Conservation (phyloP, 352 stramenopile species). For the Elongisporangium undulatum region DNA sequence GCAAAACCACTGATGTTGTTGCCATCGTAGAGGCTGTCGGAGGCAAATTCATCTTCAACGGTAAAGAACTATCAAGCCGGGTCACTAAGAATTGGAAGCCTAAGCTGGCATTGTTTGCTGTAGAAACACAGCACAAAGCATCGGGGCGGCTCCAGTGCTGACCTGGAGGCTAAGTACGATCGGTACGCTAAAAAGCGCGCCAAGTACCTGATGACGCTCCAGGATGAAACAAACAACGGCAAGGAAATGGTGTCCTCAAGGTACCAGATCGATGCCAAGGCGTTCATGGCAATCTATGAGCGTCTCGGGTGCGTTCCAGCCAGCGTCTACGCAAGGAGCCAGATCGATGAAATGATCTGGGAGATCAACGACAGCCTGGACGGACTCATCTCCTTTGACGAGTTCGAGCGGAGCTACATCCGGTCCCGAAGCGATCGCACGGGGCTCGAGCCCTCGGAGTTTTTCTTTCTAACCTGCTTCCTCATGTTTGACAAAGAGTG, state of each 20-base stretch:
- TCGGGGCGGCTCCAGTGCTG: conserved; percentile 1
- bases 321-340: conserved; percentile 27
- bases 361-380: conserved; percentile 79
- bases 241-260: conserved; percentile 45
- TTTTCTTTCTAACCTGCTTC: conserved; percentile 84
- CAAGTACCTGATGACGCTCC: conserved; percentile 42
- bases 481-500: conserved; percentile 81
- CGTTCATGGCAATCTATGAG: conserved; percentile 52
- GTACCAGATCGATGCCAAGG: conserved; percentile 45
- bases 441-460: conserved; percentile 61
- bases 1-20: conserved; percentile 25
- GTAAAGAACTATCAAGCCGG: background rate
- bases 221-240: conserved; percentile 54
- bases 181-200: conserved; percentile 30
- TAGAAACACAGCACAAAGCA: conserved; percentile 4
- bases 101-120: background rate
- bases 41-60: conserved; percentile 9
- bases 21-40: conserved; percentile 1
- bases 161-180: conserved; percentile 35
- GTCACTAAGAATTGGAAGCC: no score
- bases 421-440: conserved; percentile 55
- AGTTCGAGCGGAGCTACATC: conserved; percentile 74
- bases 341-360: conserved; percentile 71
- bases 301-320: conserved; percentile 35
- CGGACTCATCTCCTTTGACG: conserved; percentile 62